These are phyloP conservation scores for Arthroderma sp. DNA, from an alignment of 2,329 filamentous ascomycete species.

Conservation along the genomic window DNA sequence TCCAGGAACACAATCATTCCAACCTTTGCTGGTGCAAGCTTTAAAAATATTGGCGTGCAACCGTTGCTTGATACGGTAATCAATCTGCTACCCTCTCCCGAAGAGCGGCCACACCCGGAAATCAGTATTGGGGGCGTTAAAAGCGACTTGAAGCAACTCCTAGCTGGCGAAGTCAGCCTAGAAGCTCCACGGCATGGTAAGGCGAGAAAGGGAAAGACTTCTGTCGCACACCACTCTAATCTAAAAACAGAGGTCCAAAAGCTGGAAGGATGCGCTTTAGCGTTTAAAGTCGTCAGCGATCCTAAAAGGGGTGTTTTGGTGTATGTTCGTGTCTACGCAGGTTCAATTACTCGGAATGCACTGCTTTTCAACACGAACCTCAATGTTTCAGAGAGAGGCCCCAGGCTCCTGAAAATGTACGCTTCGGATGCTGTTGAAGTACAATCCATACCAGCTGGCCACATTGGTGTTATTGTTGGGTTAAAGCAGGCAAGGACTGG, in stretches of 20 bases:
- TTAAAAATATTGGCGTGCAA: constrained; percentile 87
- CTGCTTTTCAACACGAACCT: constrained; percentile 80
- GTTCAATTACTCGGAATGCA: constrained; percentile 59
- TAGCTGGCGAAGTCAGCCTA: constrained; percentile 34
- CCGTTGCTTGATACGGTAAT: constrained; percentile 78
- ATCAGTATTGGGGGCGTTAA: constrained; percentile 51
- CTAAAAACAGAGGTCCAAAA: constrained; percentile 37
- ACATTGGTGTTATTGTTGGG: constrained; percentile 87
- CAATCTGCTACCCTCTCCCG: constrained; percentile 72
- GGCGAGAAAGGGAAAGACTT: constrained; percentile 32
- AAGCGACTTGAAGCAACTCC: constrained; percentile 40
- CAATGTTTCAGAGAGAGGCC: constrained; percentile 62
- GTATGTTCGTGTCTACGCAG: constrained; percentile 85
- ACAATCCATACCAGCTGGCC: constrained; percentile 63
- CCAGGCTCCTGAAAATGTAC: constrained; percentile 77
- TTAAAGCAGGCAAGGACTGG: constrained; percentile 86
- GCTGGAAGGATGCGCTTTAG: constrained; percentile 55
- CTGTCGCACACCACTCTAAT: constrained; percentile 33
- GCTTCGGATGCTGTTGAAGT: constrained; percentile 79
- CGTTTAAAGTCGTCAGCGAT: constrained; percentile 92
- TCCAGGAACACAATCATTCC: constrained; percentile 61
- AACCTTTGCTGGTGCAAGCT: constrained; percentile 81
- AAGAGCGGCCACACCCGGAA: constrained; percentile 65
- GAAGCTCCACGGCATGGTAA: constrained; percentile 22
- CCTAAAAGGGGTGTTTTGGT: constrained; percentile 73